Conservation (phyloP, 2,329 filamentous ascomycete species). For the Claviceps africana region DNA sequence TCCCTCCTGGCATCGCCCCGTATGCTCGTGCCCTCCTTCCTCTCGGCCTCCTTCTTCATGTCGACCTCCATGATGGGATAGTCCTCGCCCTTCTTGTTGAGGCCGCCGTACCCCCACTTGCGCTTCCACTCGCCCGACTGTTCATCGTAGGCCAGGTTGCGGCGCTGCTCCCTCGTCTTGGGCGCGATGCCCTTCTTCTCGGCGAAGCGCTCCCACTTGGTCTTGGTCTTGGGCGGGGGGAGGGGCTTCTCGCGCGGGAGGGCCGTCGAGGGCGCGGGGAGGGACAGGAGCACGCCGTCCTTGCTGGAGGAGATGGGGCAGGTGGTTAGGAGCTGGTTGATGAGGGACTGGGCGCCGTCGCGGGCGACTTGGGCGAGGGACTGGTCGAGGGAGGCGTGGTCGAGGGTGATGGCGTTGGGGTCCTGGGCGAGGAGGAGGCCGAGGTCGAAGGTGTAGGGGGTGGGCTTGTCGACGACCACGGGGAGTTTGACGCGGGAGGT, state of each 20-base stretch:
- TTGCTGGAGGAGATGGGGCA: constrained; percentile 61
- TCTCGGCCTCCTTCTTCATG: constrained; percentile 51
- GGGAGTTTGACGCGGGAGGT: constrained; percentile 36
- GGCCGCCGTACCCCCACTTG: constrained; percentile 88
- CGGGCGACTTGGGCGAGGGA: constrained; percentile 62
- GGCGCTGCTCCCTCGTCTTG: constrained; percentile 63
- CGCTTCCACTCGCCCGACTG: constrained; percentile 75
- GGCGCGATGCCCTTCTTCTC: constrained; percentile 92
- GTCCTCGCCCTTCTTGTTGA: constrained; percentile 69
- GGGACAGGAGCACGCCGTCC: constrained; percentile 61
- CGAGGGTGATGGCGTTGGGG: constrained; percentile 61
- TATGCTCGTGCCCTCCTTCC: constrained; percentile 47
- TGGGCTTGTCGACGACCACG: constrained; percentile 63
- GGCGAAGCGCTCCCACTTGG: constrained; percentile 93
- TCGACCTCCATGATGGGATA: constrained; percentile 92
- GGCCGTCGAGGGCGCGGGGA: constrained; percentile 55
- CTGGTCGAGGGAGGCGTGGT: constrained; percentile 43
- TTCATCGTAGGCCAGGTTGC: constrained; percentile 73
- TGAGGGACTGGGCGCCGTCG: constrained; percentile 78
- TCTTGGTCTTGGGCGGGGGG: constrained; percentile 65
- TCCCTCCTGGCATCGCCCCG: constrained; percentile 49
- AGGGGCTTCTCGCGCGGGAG: constrained; percentile 88
- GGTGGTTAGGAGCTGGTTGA: constrained; percentile 88
- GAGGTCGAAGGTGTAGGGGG: constrained; percentile 88
- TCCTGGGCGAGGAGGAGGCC: constrained; percentile 74